Base-by-base conservation (phyloP, 2,329 filamentous ascomycete species). In the Monilinia fructicola region DNA sequence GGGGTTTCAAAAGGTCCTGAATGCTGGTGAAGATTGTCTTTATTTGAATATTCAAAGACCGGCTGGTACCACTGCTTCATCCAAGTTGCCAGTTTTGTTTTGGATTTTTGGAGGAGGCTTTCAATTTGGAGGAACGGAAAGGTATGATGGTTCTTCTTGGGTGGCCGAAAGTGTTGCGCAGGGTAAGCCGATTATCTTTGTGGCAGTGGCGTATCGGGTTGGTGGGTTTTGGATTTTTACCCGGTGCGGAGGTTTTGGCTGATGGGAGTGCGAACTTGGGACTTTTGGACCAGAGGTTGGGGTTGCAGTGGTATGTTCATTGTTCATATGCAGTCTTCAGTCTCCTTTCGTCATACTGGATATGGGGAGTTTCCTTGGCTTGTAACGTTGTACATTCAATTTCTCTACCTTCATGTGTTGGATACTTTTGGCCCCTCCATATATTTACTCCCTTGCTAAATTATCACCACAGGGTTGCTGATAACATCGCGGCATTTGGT, bases 201-300 rank as follows among this genome's bases (percentile, higher is more conserved):
- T 94, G 0, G 84, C 88, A 0, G 86, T 93, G 74, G 93, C 93
- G 78, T 93, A 96, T 78, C 87, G 90, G 2, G 80, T 91, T 0
- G 89, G 85, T 10, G 90, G 87, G 0, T 93, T 93, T 92, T 68
- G 91, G 90, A 0, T 93, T 92, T 78, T 74, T 93, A 75, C 83
- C 86, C 0, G 90, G 90, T 9, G 84, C 84, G 63, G 89, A 92
- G 75, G 82, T 92, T 54, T 79, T 88, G 4, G 80, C 81, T 5
- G 89, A 91, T 68, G 89, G 89, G 1, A 83, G 87, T 2, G 78
- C 87, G 3, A 94, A 93, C 74, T 76, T 92, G 4, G 91, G 91
- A 3, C 81, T 91, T 3, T 80, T 90, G 0, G 91, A 94, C 73
- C 90, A 93, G 73, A 82, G 89, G 44, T 81, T 90, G 70, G 90